Evolutionary conservation across 306 rosid genomes (phyloP).

Genomic region (Geum urbanum): DNA sequence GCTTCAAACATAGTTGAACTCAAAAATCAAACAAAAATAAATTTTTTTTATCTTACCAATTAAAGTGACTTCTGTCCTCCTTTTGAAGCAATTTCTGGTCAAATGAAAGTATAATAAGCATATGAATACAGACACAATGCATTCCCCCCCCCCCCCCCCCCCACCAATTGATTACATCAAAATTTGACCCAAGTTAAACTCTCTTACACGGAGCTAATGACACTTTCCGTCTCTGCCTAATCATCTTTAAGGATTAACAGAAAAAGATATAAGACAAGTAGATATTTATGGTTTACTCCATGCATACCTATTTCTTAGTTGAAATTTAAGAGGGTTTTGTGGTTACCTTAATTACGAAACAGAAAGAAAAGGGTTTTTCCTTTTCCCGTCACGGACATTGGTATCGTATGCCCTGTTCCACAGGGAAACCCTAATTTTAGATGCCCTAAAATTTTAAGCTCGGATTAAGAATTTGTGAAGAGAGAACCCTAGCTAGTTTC

Average conservation of each 20-base stretch:
- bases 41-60: too few relatives aligned
- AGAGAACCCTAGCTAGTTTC: background rate
- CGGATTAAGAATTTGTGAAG: background rate
- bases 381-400: constrained; percentile 14
- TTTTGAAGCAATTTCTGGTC: background rate
- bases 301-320: background rate
- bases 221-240: background rate
- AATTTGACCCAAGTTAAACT: constrained; percentile 14
- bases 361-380: background rate
- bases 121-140: background rate
- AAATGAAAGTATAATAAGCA: background rate
- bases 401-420: constrained; percentile 6
- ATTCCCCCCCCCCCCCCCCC: too few relatives aligned
- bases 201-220: background rate
- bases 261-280: background rate
- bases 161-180: background rate
- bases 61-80: background rate
- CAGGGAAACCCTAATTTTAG: constrained; percentile 8
- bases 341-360: background rate
- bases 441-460: background rate
- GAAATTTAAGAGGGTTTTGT: background rate
- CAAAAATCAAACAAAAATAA: too few relatives aligned
- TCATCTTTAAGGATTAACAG: constrained; percentile 6
- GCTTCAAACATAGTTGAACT: too few relatives aligned
- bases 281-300: background rate